Evolutionary conservation across 2,329 filamentous ascomycete species (phyloP).

Genomic region (Talaromyces albobiverticillius): DNA sequence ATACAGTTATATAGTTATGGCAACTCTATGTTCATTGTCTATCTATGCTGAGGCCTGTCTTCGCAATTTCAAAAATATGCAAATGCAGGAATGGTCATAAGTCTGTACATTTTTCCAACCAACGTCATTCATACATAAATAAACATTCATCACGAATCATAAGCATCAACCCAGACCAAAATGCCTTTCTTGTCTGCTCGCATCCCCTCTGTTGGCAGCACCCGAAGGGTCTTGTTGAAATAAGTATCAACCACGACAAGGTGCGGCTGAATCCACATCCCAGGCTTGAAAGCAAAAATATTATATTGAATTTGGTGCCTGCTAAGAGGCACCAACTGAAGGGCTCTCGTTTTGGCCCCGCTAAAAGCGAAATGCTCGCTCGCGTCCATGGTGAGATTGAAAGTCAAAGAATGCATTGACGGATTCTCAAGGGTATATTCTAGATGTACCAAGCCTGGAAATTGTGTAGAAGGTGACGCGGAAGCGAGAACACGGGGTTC

Average conservation of each 20-base stretch:
- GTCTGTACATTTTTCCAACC: neutral
- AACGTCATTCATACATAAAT: neutral
- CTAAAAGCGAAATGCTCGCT: constrained; percentile 92
- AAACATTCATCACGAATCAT: constrained; percentile 17
- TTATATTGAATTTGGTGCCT: constrained; percentile 71
- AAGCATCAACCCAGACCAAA: constrained; percentile 43
- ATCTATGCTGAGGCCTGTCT: too few species aligned
- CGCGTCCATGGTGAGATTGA: constrained; percentile 87
- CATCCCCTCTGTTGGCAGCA: constrained; percentile 73
- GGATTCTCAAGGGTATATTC: constrained; percentile 85
- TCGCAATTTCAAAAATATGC: too few species aligned
- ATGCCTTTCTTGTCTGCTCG: constrained; percentile 53
- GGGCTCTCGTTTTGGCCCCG: constrained; percentile 73
- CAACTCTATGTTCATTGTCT: too few species aligned
- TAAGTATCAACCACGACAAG: constrained; percentile 83
- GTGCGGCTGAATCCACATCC: constrained; percentile 68
- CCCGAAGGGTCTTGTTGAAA: constrained; percentile 83
- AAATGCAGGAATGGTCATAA: neutral
- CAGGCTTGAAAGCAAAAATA: constrained; percentile 63
- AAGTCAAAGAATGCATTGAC: constrained; percentile 90
- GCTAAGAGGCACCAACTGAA: constrained; percentile 81
- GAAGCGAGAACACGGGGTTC: constrained; percentile 79
- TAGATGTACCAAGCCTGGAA: constrained; percentile 44
- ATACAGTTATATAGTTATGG: too few species aligned
- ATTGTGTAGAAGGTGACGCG: constrained; percentile 31